Conservation (phyloP, 768 basidiomycete species). For the Leccinum disarticulatum region DNA sequence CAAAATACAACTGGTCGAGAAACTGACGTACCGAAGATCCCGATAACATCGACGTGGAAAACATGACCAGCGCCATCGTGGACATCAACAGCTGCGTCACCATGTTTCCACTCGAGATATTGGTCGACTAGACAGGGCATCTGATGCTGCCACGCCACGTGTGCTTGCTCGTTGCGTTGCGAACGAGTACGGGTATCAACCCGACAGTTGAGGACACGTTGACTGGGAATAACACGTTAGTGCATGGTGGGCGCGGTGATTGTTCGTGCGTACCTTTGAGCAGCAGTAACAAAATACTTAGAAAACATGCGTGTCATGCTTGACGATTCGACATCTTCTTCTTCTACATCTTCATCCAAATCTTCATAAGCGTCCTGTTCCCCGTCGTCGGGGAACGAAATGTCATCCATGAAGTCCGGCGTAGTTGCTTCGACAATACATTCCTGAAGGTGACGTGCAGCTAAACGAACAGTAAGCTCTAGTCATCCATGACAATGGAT, state of each 20-base stretch:
- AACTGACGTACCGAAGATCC: not conserved
- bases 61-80: not conserved
- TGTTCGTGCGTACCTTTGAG: not conserved
- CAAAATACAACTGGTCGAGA: not conserved
- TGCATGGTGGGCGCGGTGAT: not conserved
- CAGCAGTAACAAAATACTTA: not conserved
- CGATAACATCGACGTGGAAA: not conserved
- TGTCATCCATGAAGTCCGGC: no score
- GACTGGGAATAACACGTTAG: no score
- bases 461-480: no score
- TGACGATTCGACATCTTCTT: no score
- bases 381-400: no score
- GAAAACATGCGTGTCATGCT: not conserved
- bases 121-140: not conserved
- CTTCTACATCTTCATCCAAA: no score
- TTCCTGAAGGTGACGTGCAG: no score
- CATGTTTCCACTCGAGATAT: not conserved
- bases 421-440: no score
- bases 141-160: not conserved
- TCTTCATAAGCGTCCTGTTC: no score
- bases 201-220: not conserved
- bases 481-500: no score
- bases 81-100: not conserved
- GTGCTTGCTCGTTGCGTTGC: not conserved
- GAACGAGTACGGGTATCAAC: not conserved